Base-by-base conservation (phyloP, 192 early-diverging fungal genomes). In the Mortierella antarctica region DNA sequence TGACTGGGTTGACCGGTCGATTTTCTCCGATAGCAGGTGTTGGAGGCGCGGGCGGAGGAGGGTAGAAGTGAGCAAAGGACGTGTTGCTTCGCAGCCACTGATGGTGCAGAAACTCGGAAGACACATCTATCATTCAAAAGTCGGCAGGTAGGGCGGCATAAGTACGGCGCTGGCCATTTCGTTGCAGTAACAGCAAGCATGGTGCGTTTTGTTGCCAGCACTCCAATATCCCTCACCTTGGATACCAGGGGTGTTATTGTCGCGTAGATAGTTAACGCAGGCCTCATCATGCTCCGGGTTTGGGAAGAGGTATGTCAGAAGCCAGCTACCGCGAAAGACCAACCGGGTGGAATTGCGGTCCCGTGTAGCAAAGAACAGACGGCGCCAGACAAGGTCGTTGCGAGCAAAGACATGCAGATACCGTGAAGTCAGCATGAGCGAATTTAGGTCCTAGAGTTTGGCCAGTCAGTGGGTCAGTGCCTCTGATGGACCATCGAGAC, bases 241-340 rank as follows among this genome's bases (percentile, higher is more conserved):
- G 41, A 80, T 61, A 2, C 57, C 47, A 14, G 65, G 10, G 31
- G 66, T 62, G n/a, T 65, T 51, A 15, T 57, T 74, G 52, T 64
- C 64, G 6, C 80, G 64, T 14, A 72, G 57, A 46, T 79, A 60
- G 12, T 18, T 53, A 40, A 54, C 15, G 45, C 76, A 80, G 13
- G 72, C 76, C 2, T 56, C 44, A 51, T 74, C 59, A 14, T 69
- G 57, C 41, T 74, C 63, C 6, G 71, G 70, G 17, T 39, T 23
- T n/a, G 71, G 83, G 23, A 84, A 84, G 11, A 84, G 39, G 48
- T 80, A 84, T 11, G 76, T 84, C 2, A 84, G 55, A 40, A 84
- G 67, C 83, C 83, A 84, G 10, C 45, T 71, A 12, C 83, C 83
- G 3, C 83, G 59, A 64, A 62, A 84, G 9, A 62, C 40, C 14